Conservation (phyloP, 2,329 filamentous ascomycete species). For the Madurella fahalii region DNA sequence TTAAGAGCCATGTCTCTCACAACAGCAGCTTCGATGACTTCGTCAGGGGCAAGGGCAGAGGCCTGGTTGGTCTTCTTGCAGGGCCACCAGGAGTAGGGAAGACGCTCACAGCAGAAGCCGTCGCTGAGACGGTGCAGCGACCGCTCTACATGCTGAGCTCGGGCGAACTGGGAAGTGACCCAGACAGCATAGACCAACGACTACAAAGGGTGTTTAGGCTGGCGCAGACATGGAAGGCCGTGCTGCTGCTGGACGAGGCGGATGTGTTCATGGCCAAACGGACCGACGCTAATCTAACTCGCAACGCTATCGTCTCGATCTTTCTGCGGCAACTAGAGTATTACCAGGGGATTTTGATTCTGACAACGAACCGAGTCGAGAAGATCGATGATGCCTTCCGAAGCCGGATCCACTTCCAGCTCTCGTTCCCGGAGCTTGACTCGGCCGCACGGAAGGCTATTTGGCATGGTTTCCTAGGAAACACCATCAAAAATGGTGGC, state of each 20-base stretch:
- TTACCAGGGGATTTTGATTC: constrained; percentile 33
- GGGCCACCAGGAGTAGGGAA: constrained; percentile 17
- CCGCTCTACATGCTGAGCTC: constrained; percentile 16
- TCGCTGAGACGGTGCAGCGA: constrained; percentile 13
- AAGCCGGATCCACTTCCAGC: constrained; percentile 28
- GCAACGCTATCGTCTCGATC: constrained; percentile 20
- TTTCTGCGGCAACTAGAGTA: constrained; percentile 34
- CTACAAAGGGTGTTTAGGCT: constrained; percentile 13
- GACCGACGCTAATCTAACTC: not conserved
- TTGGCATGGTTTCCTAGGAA: not conserved
- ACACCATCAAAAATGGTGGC: too few relatives aligned
- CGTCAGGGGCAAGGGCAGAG: constrained; percentile 9
- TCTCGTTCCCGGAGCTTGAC: constrained; percentile 11
- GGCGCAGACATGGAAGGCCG: constrained; percentile 24
- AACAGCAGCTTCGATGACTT: not conserved
- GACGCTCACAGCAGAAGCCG: constrained; percentile 20
- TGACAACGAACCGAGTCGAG: constrained; percentile 33
- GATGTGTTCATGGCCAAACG: constrained; percentile 22
- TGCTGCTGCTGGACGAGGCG: constrained; percentile 36
- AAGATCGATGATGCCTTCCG: constrained; percentile 34
- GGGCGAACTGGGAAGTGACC: constrained; percentile 11
- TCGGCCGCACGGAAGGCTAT: not conserved
- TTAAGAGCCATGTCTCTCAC: not conserved
- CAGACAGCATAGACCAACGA: not conserved
- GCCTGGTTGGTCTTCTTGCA: constrained; percentile 10